phyloP scores from a whole-genome alignment of 805 yeast species.

The Candida yuanshanica region DNA sequence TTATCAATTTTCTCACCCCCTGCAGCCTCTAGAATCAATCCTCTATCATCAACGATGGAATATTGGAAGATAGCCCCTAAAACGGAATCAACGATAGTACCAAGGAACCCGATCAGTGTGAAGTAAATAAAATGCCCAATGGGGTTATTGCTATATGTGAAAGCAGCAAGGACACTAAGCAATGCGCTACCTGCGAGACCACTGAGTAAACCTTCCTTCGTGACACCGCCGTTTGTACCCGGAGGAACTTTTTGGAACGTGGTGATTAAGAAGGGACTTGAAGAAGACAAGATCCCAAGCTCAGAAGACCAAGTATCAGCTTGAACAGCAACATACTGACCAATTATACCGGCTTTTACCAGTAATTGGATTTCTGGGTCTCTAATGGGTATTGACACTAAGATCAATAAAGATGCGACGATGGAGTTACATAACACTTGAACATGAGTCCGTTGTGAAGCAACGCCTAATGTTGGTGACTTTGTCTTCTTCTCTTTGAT shows the following conservation, averaged over 20 bases:
- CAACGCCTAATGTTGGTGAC: constrained; percentile 10
- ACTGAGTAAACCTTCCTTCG: constrained; percentile 30
- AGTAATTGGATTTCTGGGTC: constrained; percentile 6
- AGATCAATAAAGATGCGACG: constrained; percentile 30
- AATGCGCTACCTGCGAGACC: constrained; percentile 32
- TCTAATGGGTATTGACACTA: constrained; percentile 16
- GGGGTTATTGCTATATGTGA: constrained; percentile 16
- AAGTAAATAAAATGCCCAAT: constrained; percentile 23
- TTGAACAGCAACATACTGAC: constrained; percentile 38
- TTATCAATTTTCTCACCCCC: constrained; percentile 31
- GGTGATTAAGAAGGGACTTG: constrained; percentile 34
- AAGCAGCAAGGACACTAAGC: constrained; percentile 26
- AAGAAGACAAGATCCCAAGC: constrained; percentile 35
- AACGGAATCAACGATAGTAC: constrained; percentile 35
- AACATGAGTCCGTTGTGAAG: constrained; percentile 30
- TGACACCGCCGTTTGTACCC: constrained; percentile 44
- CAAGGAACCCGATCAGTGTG: constrained; percentile 30
- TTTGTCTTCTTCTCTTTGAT: constrained; percentile 29
- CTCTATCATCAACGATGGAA: constrained; percentile 30
- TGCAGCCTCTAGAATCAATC: constrained; percentile 23
- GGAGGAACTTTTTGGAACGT: constrained; percentile 36
- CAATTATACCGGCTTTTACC: constrained; percentile 23
- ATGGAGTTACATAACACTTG: constrained; percentile 39
- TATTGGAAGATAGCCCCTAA: constrained; percentile 37
- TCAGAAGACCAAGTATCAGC: constrained; percentile 46